Conservation (phyloP, 1,284 basidiomycete species). For the Pterula multifida region DNA sequence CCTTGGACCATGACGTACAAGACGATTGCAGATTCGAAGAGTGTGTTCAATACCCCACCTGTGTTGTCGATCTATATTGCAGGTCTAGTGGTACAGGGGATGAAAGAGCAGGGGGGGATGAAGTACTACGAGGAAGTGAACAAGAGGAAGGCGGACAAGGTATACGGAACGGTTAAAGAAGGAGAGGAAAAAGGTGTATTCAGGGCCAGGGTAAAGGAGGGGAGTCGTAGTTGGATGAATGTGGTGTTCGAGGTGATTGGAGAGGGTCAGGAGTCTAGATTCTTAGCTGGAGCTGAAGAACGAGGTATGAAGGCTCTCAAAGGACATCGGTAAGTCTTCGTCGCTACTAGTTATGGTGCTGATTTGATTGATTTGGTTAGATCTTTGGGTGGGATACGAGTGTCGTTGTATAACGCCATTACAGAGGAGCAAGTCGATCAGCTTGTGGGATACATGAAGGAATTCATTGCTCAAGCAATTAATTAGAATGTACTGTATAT, state of each 20-base stretch:
- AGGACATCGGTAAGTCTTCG: conserved; percentile 69
- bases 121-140: conserved; percentile 59
- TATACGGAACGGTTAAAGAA: conserved; percentile 63
- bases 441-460: conserved; percentile 48
- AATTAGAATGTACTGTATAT: background rate
- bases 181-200: conserved; percentile 64
- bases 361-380: conserved; percentile 13
- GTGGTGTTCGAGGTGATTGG: conserved; percentile 72
- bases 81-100: conserved; percentile 74
- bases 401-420: conserved; percentile 93
- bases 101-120: conserved; percentile 62
- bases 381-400: conserved; percentile 56
- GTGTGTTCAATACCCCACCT: conserved; percentile 92
- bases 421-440: conserved; percentile 67
- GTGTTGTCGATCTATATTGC: conserved; percentile 90
- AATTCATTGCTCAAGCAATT: conserved; percentile 27
- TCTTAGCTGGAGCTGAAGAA: conserved; percentile 70
- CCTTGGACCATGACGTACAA: conserved; percentile 83
- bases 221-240: conserved; percentile 88
- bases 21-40: conserved; percentile 67
- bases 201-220: conserved; percentile 55
- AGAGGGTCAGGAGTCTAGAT: conserved; percentile 56
- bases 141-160: conserved; percentile 56
- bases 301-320: conserved; percentile 77
- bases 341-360: conserved; percentile 9